Base-by-base conservation (phyloP, 2,329 filamentous ascomycete genomes). In the Fusarium sp. region DNA sequence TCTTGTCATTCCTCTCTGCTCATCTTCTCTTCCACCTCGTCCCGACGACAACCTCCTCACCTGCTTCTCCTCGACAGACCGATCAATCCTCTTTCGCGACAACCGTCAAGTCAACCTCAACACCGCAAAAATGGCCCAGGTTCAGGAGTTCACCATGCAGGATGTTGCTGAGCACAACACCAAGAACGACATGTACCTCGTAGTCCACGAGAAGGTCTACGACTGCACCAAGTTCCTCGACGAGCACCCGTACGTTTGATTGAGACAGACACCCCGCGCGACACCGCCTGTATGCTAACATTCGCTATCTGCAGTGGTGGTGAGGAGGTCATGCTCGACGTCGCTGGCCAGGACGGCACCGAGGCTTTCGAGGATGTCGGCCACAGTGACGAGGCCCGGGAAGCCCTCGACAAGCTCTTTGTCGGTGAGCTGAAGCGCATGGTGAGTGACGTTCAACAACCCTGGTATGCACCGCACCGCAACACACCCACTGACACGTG, bases 281-380 rank as follows among this genome's bases (percentile, higher is more conserved):
- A 54, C 60, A 70, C 66, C 34, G 11, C 58, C 64, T 54, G 14
- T 34, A 37, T 65, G 70, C 78, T 79, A 68, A 79, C 73, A 65
- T 48, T 25, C 2, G 58, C 50, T 48, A 27, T 23, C 65, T 69
- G 76, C 82, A 98, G 97, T 80, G 97, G 97, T 88, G 97, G 97
- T 87, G 97, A 99, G 87, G 97, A 99, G 88, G 97, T 99, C 79
- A 88, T 99, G 74, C 93, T 99, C 78, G 97, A 99, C 79, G 95
- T 98, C 75, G 97, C 89, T 81, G 97, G 97, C 78, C 95, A 98
- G 87, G 97, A 99, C 85, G 93, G 94, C 81, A 98, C 96, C 80
- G 97, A 98, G 87, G 96, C 97, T 72, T 99, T 99, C 83, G 97
- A 99, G 88, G 97, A 99, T 86, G 97, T 99, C 81, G 97, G 97